A percentile compares a stretch with the other conserved stretches of the same genome.
Evolutionary conservation across 1,284 basidiomycete genomes (phyloP).

Genomic region (Melampsora abietis-canadensis): DNA sequence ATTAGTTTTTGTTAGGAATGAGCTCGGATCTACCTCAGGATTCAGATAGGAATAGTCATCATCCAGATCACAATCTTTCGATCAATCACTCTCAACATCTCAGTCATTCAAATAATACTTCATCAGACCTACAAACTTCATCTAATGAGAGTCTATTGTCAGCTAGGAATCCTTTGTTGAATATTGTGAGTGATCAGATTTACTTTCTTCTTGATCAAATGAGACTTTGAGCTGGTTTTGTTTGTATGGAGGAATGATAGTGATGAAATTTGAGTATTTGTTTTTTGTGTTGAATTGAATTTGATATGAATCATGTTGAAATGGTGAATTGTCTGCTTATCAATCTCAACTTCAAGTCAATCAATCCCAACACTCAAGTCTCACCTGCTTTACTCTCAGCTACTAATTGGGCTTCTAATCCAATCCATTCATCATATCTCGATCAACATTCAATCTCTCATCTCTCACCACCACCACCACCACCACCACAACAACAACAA

Average conservation of each 20-base stretch:
- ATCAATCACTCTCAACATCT: neutral
- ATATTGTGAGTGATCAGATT: neutral
- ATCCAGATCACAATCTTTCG: neutral
- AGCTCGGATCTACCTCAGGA: neutral
- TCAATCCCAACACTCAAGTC: neutral
- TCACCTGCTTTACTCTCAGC: neutral
- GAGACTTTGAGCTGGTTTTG: neutral
- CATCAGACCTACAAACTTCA: neutral
- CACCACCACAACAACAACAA: no score
- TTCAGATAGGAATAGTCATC: neutral
- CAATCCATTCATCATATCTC: neutral
- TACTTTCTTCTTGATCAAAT: neutral
- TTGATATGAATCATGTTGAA: neutral
- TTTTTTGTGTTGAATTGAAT: neutral
- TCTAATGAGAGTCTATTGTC: neutral
- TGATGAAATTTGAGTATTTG: neutral
- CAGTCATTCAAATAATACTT: neutral
- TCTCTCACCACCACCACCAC: neutral
- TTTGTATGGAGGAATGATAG: neutral
- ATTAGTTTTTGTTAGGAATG: neutral
- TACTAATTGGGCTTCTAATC: neutral
- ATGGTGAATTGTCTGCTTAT: neutral
- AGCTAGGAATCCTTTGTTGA: neutral
- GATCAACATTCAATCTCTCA: neutral
- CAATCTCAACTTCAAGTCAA: neutral